Conservation (phyloP, 768 basidiomycete genomes). For the Kwoniella dendrophila region DNA sequence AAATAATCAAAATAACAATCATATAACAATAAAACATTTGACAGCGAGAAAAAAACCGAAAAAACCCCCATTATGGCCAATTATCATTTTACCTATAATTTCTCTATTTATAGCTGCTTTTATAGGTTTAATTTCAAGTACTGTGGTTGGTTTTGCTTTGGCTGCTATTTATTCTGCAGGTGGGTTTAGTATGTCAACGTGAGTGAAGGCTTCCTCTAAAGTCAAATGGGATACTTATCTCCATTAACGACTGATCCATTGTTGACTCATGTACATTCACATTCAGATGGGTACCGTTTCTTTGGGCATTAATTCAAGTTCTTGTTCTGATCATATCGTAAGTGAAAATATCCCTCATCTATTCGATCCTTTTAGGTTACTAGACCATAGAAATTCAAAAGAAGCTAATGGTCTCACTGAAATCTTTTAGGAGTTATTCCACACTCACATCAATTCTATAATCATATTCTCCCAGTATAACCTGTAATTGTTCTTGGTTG, state of each 20-base stretch:
- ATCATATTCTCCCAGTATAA: not conserved
- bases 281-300: constrained; percentile 48
- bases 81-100: constrained; percentile 35
- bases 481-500: not conserved
- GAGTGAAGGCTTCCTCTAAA: constrained; percentile 13
- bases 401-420: not conserved
- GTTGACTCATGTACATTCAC: not conserved
- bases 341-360: constrained; percentile 8
- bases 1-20: not conserved
- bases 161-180: constrained; percentile 51
- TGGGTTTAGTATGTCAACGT: constrained; percentile 51
- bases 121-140: constrained; percentile 36
- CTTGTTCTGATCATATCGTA: constrained; percentile 47
- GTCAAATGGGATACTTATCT: not conserved
- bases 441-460: constrained; percentile 47
- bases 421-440: constrained; percentile 39
- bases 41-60: not conserved
- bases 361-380: not conserved
- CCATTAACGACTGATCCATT: not conserved
- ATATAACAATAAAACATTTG: not conserved
- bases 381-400: not conserved
- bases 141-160: constrained; percentile 48
- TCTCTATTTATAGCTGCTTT: constrained; percentile 27
- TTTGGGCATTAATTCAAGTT: constrained; percentile 49
- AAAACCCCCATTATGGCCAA: constrained; percentile 48